Evolutionary conservation across 306 rosid species (phyloP), one percentile per base, ranked within the genome.

Genomic region (Trifolium repens): DNA sequence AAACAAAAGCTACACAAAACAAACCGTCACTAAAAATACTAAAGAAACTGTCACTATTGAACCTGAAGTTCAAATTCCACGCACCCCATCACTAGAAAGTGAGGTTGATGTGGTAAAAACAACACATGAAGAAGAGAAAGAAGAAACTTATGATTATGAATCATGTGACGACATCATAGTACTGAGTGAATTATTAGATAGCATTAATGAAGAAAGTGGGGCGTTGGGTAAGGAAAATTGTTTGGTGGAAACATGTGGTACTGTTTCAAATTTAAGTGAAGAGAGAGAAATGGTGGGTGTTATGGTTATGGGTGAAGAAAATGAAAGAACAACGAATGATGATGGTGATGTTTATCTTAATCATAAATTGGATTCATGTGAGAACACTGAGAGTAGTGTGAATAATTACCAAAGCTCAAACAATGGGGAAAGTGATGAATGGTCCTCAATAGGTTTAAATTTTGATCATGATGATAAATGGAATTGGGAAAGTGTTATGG

Each of bases 401-500:
- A 79, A 59, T 57, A 7, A 50, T 50, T 50, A n/a, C 2, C 47
- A 64, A 64, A 37, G 44, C 6, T 62, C 26, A 0, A 62, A 35
- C 5, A 62, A 62, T 16, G 24, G 37, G 40, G 81, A 68, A 17
- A 80, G 71, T 67, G 35, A 74, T 13, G 83, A 77, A 2, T 81
- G 84, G 69, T 84, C 74, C 52, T 65, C 85, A 2, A 34, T 14
- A 26, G 4, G 24, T 6, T 24, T 75, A 5, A 73, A 40, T 62
- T 84, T 60, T 1, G 76, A 54, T 52, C 24, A 87, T 37, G 40
- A 37, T 52, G 32, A 87, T 22, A 9, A 24, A 9, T 84, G 83
- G 87, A 69, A 75, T 22, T 88, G 96, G 96, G 92, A 84, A 52
- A 75, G 76, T 44, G 13, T 67, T 2, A n/a, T 84, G 3, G 82